Evolutionary conservation across 1,139 yeast genomes (phyloP).

Genomic region (Scheffersomyces lignicola): DNA sequence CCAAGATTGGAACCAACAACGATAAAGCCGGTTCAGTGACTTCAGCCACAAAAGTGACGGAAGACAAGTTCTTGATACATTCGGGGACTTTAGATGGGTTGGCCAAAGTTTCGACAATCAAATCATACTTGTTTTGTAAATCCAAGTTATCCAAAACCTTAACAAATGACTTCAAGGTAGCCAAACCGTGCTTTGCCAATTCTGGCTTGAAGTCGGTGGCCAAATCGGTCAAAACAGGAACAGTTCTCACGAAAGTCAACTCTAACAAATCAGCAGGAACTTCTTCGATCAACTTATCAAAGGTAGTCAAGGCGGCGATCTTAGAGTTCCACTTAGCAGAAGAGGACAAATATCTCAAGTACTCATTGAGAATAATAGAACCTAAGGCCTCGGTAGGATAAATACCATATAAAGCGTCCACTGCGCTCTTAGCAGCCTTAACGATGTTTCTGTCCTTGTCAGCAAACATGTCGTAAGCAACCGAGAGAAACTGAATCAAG

Average conservation of each 20-base stretch:
- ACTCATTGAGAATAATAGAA: conserved; percentile 60
- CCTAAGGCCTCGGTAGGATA: conserved; percentile 83
- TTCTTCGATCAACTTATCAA: conserved; percentile 75
- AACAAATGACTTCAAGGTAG: conserved; percentile 69
- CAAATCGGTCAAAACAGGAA: conserved; percentile 85
- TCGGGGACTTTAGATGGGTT: conserved; percentile 87
- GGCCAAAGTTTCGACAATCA: conserved; percentile 84
- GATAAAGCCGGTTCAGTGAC: conserved; percentile 96
- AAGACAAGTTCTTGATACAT: conserved; percentile 85
- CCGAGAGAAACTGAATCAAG: conserved; percentile 55
- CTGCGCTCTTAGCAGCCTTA: conserved; percentile 74
- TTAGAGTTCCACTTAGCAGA: conserved; percentile 96
- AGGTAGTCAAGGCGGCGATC: conserved; percentile 69
- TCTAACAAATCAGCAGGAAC: conserved; percentile 87
- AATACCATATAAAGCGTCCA: conserved; percentile 64
- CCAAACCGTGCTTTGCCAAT: conserved; percentile 80
- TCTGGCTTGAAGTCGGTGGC: conserved; percentile 97
- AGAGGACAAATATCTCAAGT: conserved; percentile 65
- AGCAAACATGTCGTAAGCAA: conserved; percentile 64
- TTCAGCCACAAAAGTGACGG: conserved; percentile 97
- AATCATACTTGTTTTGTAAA: conserved; percentile 79
- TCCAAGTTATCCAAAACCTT: conserved; percentile 89
- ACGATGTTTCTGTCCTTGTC: conserved; percentile 88
- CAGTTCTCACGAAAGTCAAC: conserved; percentile 69
- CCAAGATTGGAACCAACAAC: conserved; percentile 86